A percentile compares a stretch with the other conserved stretches of the same genome.
Evolutionary conservation across 257 asterid species (phyloP).

Genomic region (Leonotis leonurus): DNA sequence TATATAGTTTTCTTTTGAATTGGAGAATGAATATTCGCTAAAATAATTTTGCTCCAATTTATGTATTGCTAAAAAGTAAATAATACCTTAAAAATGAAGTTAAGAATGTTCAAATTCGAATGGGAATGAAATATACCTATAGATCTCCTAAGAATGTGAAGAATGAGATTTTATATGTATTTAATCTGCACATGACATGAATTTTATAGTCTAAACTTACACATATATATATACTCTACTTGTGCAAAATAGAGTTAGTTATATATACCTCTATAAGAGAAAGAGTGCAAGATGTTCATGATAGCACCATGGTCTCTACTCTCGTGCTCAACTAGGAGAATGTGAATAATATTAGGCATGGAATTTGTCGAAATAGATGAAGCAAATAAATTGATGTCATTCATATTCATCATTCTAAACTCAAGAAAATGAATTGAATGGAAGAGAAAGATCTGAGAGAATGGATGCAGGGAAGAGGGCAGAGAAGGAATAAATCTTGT

Average conservation of each 20-base stretch:
- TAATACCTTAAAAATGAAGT: too few relatives aligned
- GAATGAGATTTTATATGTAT: too few relatives aligned
- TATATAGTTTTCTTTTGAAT: background rate
- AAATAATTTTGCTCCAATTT: too few relatives aligned
- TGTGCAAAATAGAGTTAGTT: background rate
- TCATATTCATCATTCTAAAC: background rate
- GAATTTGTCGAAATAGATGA: background rate
- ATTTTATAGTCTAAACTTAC: too few relatives aligned
- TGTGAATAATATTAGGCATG: slow-evolving; percentile 3
- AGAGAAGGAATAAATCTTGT: too few relatives aligned
- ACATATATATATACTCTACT: too few relatives aligned
- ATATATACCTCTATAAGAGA: slow-evolving; percentile 20
- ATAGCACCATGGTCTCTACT: slow-evolving; percentile 6
- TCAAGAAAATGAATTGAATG: background rate
- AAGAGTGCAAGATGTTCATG: slow-evolving; percentile 7
- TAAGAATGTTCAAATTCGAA: too few relatives aligned
- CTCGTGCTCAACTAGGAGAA: slow-evolving; percentile 19
- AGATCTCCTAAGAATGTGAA: too few relatives aligned
- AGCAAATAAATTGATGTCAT: background rate
- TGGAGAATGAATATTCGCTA: background rate
- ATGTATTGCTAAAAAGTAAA: too few relatives aligned
- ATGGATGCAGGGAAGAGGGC: background rate
- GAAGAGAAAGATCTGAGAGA: background rate
- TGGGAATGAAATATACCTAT: too few relatives aligned
- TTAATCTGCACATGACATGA: too few relatives aligned